Percentiles rank a stretch among this genome's conserved stretches.
Evolutionary conservation across 768 basidiomycete genomes (phyloP).

Genomic region (Kwoniella heveanensis): DNA sequence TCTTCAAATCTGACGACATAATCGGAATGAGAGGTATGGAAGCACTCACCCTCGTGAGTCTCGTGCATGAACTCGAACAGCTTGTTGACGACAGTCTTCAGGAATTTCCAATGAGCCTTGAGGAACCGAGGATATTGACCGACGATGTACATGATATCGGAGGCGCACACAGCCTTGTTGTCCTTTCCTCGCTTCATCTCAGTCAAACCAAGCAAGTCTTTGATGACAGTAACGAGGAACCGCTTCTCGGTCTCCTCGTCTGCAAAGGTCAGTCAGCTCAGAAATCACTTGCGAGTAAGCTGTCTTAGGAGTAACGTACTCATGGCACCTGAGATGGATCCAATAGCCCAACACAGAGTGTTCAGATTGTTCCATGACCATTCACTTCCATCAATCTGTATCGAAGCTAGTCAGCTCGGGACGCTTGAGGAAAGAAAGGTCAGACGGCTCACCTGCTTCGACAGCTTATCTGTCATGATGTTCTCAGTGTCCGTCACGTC

Average conservation of each 20-base stretch:
- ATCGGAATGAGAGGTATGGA: not conserved
- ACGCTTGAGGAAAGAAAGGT: not conserved
- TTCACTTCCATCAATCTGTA: constrained; percentile 78
- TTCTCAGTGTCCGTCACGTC: constrained; percentile 95
- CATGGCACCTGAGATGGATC: constrained; percentile 98
- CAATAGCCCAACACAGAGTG: constrained; percentile 99
- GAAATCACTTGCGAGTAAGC: constrained; percentile 56
- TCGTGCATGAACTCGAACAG: constrained; percentile 99
- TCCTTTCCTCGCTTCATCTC: constrained; percentile 99
- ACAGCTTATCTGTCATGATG: constrained; percentile 94
- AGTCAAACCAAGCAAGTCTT: constrained; percentile 93
- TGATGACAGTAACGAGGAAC: constrained; percentile 98
- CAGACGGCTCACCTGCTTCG: constrained; percentile 72
- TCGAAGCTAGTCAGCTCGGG: constrained; percentile 17
- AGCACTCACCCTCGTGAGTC: constrained; percentile 81
- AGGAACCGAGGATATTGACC: constrained; percentile 99
- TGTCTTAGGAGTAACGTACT: too few relatives aligned
- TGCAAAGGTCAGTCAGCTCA: constrained; percentile 52
- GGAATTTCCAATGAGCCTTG: constrained; percentile 99
- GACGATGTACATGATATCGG: constrained; percentile 78
- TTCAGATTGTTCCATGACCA: constrained; percentile 99
- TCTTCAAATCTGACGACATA: not conserved
- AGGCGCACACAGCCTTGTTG: constrained; percentile 92
- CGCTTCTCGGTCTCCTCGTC: constrained; percentile 99
- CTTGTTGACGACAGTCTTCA: constrained; percentile 99